Evolutionary conservation across 2,329 filamentous ascomycete genomes (phyloP), one percentile per base, ranked within the genome.

Genomic region (Cladophialophora chaetospira): DNA sequence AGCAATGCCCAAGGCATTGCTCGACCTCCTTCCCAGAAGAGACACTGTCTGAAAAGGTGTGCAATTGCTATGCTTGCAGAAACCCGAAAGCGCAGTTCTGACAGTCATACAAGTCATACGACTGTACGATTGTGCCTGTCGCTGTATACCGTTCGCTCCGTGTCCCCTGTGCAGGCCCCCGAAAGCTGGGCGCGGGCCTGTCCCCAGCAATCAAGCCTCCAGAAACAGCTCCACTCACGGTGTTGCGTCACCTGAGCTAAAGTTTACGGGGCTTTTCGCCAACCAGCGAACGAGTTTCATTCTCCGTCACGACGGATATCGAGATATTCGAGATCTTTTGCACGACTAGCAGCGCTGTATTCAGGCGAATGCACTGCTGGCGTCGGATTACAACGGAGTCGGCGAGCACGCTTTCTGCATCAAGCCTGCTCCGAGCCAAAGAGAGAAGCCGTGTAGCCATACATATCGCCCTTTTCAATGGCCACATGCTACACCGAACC

Each of bases 211-310:
- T n/a, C n/a, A 52, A 26, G 33, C 35, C 5, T 25, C 46, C 48
- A 38, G 40, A 45, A 21, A 51, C 29, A 49, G 53, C 44, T 56
- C 53, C 57, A 48, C 53, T 50, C 17, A 8, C 53, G 40, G 33
- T 45, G 57, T 60, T 60, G 57, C 57, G 57, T 60, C 57, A 60
- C 53, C 46, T 31, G 6, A 10, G 48, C 35, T 51, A 51, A 19
- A n/a, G 4, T 1, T 44, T 26, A 23, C 19, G 19, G 42, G 19
- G 15, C 11, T 44, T 28, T 28, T 44, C 23, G 23, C 42, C 42
- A 40, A 21, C 48, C 42, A 57, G 15, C 45, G 36, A 11, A 15
- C 5, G 36, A 17, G 8, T 19, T 40, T 23, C 42, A 25, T 25
- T 13, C 26, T 44, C 23, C 23, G 23, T n/a, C 42, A n/a, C 21